Conservation (phyloP, 164 flowering plant species). For the Liriodendron chinense region DNA sequence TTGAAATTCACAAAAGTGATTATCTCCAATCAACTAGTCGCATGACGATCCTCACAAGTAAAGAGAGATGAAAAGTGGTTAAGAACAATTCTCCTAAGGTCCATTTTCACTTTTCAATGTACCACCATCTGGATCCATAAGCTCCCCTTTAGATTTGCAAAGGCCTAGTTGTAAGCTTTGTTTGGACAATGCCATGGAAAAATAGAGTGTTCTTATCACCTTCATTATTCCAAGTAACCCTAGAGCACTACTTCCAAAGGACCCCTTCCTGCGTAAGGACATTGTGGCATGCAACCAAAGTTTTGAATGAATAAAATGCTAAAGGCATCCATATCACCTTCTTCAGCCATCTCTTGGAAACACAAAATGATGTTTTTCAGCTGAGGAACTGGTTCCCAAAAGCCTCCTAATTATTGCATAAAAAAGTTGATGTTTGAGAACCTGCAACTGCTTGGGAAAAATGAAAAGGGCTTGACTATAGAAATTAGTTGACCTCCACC, state of each 20-base stretch:
- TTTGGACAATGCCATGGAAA: conserved; percentile 6
- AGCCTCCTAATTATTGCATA: background rate
- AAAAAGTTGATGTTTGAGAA: background rate
- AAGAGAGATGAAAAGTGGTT: no score
- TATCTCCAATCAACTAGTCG: no score
- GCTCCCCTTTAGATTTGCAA: background rate
- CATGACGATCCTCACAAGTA: no score
- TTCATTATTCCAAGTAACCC: background rate
- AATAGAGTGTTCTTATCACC: conserved; percentile 6
- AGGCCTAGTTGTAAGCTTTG: conserved; percentile 1
- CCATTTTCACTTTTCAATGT: background rate
- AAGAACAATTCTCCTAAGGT: no score
- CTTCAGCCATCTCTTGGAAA: background rate
- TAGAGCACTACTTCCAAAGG: conserved; percentile 5
- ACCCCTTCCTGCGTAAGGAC: background rate
- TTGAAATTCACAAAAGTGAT: no score
- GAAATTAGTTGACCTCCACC: background rate
- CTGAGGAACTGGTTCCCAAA: background rate
- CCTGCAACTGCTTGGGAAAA: background rate
- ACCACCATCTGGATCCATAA: background rate
- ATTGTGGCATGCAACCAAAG: conserved; percentile 2
- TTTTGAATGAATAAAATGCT: background rate
- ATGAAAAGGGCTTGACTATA: background rate
- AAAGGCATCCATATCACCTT: conserved; percentile 1
- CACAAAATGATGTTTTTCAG: background rate